These are phyloP conservation scores for Berkeleyomyces rouxiae DNA, from an alignment of 2,329 filamentous ascomycete genomes.

Conservation along the genomic window DNA sequence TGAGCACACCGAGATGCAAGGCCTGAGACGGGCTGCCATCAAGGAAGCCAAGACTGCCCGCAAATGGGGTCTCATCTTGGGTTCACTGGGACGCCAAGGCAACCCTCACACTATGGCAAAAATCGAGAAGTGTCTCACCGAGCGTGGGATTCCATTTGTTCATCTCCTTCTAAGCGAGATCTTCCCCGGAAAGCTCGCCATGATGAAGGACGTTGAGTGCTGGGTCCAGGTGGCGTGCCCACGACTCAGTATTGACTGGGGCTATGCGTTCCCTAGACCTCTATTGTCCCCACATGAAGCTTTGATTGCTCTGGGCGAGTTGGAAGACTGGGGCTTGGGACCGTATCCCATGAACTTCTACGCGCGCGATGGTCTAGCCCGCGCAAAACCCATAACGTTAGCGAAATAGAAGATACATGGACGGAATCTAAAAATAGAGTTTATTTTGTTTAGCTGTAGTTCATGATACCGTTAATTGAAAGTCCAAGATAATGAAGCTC, in stretches of 20 bases:
- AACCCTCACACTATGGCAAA: conserved; percentile 83
- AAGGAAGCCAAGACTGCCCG: conserved; percentile 54
- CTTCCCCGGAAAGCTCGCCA: conserved; percentile 82
- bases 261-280: conserved; percentile 82
- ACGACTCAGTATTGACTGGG: conserved; percentile 95
- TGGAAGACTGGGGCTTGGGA: conserved; percentile 56
- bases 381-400: conserved; percentile 41
- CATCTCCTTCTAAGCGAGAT: conserved; percentile 87
- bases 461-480: neutral
- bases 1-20: conserved; percentile 79
- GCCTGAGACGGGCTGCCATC: conserved; percentile 62
- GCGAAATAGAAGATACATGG: conserved; percentile 12
- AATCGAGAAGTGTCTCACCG: conserved; percentile 61
- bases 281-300: conserved; percentile 91
- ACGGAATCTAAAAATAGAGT: neutral
- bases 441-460: neutral
- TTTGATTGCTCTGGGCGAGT: conserved; percentile 67
- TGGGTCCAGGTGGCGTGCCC: conserved; percentile 98
- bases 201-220: conserved; percentile 88
- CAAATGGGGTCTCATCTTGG: conserved; percentile 92
- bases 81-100: conserved; percentile 80
- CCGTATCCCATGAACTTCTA: conserved; percentile 99
- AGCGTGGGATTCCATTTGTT: conserved; percentile 60
- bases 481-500: neutral
- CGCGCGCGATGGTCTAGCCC: conserved; percentile 73